phyloP scores from a whole-genome alignment of 1,284 basidiomycete species.

The Microbotryum scabiosae region DNA sequence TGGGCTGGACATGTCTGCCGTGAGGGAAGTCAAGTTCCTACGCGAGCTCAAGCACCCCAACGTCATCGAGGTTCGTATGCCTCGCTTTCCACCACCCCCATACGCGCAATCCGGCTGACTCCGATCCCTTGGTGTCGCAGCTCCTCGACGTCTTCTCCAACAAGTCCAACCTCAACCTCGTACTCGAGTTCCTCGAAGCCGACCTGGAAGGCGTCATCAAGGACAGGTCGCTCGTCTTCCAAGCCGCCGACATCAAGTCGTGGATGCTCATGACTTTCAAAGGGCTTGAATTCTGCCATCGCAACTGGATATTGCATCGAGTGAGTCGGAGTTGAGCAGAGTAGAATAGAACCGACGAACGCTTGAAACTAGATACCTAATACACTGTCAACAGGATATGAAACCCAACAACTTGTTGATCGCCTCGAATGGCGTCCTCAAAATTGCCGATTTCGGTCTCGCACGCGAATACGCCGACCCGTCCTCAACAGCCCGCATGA shows the following conservation, averaged over 20 bases:
- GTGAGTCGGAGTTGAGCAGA: conserved; percentile 44
- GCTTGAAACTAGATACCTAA: no score
- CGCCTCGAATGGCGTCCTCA: conserved; percentile 79
- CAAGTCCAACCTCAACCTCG: conserved; percentile 92
- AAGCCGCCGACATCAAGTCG: conserved; percentile 92
- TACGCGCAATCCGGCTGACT: not conserved
- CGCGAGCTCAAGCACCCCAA: conserved; percentile 90
- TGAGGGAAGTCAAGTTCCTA: conserved; percentile 95
- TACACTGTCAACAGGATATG: conserved; percentile 58
- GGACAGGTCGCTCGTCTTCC: conserved; percentile 80
- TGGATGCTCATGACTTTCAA: conserved; percentile 99
- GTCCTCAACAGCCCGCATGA: conserved; percentile 72
- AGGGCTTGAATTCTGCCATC: conserved; percentile 93
- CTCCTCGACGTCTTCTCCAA: conserved; percentile 95
- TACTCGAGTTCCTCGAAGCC: conserved; percentile 94
- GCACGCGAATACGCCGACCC: conserved; percentile 92
- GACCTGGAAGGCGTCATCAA: conserved; percentile 96
- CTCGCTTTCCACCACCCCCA: no score
- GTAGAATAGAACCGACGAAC: not conserved
- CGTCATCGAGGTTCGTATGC: conserved; percentile 66
- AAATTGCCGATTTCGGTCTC: conserved; percentile 98
- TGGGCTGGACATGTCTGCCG: conserved; percentile 96
- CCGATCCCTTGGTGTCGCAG: conserved; percentile 43
- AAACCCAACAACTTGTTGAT: conserved; percentile 99
- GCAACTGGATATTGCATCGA: conserved; percentile 86